A percentile compares a stretch with the other conserved stretches of the same genome.
These are phyloP conservation scores for Polymyxa betae DNA, from an alignment of 208 protist species.

Conservation along the genomic window DNA sequence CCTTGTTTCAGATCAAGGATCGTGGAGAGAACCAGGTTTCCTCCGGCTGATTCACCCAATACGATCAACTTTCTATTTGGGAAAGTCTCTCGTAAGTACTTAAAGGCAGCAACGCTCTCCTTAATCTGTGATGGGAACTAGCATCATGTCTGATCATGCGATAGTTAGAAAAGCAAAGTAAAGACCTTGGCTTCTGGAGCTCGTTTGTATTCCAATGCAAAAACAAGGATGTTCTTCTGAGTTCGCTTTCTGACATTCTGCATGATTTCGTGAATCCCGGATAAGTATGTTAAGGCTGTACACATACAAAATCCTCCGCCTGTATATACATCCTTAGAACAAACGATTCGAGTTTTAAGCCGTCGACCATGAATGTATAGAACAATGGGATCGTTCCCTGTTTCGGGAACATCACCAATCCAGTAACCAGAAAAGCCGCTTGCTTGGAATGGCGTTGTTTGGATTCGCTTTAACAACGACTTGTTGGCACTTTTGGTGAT, in stretches of 20 bases:
- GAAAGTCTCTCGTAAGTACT: background rate
- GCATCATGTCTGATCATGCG: background rate
- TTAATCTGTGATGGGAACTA: background rate
- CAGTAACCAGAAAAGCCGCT: background rate
- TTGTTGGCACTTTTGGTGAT: background rate
- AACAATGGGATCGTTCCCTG: background rate
- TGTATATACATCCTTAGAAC: background rate
- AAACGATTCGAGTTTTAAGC: background rate
- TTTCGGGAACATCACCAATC: background rate
- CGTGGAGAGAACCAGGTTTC: background rate
- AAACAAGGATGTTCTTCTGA: background rate
- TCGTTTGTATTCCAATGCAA: background rate
- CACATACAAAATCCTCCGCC: background rate
- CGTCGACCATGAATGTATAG: background rate
- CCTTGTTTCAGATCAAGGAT: background rate
- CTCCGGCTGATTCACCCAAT: background rate
- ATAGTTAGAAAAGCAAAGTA: background rate
- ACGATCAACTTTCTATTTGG: background rate
- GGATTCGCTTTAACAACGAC: background rate
- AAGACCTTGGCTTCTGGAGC: background rate
- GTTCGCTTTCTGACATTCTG: background rate
- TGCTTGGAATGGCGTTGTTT: background rate
- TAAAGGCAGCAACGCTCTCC: background rate
- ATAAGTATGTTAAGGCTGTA: background rate
- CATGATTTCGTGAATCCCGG: background rate